These are phyloP conservation scores for Colletotrichum sp. DNA, from an alignment of 2,329 filamentous ascomycete species.

Conservation along the genomic window DNA sequence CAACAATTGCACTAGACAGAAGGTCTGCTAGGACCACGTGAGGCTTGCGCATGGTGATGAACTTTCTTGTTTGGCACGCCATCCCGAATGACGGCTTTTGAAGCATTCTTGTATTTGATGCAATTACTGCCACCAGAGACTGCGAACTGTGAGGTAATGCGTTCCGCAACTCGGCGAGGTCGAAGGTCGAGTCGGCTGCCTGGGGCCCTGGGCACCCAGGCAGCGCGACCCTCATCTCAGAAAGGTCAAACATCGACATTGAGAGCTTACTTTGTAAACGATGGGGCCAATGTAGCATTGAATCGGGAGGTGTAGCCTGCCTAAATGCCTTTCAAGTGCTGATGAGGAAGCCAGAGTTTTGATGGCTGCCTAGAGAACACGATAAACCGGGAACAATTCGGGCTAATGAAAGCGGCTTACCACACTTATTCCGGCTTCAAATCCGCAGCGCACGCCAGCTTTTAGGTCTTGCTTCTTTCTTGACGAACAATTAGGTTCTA, in stretches of 20 bases:
- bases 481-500: not conserved
- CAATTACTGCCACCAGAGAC: rapidly evolving
- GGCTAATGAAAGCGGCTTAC: not conserved
- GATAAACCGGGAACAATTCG: not conserved
- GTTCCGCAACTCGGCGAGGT: not conserved
- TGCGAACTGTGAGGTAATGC: not conserved
- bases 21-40: not conserved
- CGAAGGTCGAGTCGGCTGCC: not conserved
- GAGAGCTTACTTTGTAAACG: not conserved
- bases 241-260: not conserved
- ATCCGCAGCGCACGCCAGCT: not conserved
- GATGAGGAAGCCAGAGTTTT: not conserved
- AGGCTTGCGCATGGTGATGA: not conserved
- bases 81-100: not conserved
- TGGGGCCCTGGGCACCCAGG: not conserved
- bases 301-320: not conserved
- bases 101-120: not conserved
- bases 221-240: not conserved
- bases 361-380: not conserved
- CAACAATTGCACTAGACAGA: not conserved
- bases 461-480: not conserved
- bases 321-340: not conserved
- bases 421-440: not conserved
- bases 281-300: not conserved
- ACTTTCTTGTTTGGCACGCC: not conserved